Base-by-base conservation (phyloP, 2,329 filamentous ascomycete genomes). In the Paecilomyces fulvus region DNA sequence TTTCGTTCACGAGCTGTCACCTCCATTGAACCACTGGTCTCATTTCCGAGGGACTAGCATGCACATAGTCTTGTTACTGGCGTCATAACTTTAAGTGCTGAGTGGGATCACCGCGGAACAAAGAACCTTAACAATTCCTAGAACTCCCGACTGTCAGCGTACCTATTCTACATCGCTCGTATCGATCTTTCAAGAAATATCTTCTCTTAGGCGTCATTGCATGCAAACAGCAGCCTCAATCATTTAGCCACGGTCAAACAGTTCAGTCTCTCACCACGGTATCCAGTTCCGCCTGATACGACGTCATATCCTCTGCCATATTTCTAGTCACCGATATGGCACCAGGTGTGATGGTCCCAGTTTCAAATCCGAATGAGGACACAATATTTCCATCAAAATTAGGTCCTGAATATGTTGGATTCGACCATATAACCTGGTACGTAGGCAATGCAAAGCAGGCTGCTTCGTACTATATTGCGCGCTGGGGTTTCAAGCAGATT, bases 401-500 rank as follows among this genome's bases (percentile, higher is more conserved):
- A 20, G 63, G 65, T 6, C 63, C 61, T 14, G 58, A 57, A 21
- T 63, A 63, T 55, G 30, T 58, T 8, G 90, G 89, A 66, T 95
- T 95, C 72, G 89, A 95, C 73, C 89, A 95, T 71, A 82, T 95
- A 57, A 90, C 88, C 58, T 95, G 90, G 90, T 95, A 89, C 78
- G 91, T 96, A 31, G 90, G 90, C 67, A 96, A 96, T 70, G 90
- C 91, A 61, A 95, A 95, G 75, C 90, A 96, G 77, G 89, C 90
- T 3, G 90, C 91, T 21, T 83, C 87, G 9, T 95, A 89, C 75
- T 96, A 95, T 76, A 85, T 86, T 62, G 85, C 82, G 17, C 87
- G 90, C 60, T 89, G 95, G 76, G 90, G 89, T 55, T 95, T 96
- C 77, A 79, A 80, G 63, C 82, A 82, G 20, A 76, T 95, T 57